Conservation (phyloP, 176 grass and related monocot species). For the Tuctoria greenei region DNA sequence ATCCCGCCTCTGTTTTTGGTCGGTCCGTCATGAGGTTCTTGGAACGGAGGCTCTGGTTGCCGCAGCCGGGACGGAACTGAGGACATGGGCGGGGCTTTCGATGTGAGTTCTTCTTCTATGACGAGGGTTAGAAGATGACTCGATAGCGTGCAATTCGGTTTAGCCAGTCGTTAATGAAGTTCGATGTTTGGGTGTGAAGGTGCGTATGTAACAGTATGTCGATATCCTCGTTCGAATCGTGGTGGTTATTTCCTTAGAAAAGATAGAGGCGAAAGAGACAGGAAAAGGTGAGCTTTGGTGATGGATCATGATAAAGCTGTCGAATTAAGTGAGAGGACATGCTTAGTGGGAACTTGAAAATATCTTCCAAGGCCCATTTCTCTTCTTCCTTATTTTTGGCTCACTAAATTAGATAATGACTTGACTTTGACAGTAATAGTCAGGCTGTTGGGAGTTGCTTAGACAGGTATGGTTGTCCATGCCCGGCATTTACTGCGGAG, state of each 20-base stretch:
- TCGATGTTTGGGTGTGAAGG: not conserved
- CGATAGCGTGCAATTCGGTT: not conserved
- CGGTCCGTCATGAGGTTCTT: not conserved
- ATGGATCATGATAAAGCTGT: constrained; percentile 6
- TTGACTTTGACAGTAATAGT: not conserved
- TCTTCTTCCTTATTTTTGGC: not conserved
- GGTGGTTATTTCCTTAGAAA: not conserved
- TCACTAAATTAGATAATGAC: not conserved
- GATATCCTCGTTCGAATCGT: not conserved
- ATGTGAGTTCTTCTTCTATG: not conserved
- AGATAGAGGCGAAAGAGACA: not conserved
- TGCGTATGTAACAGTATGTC: not conserved
- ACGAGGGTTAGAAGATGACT: not conserved
- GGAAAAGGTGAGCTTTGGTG: not conserved
- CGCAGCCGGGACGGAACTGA: not conserved
- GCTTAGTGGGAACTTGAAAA: constrained; percentile 28
- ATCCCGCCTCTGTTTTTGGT: not conserved
- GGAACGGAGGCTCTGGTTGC: not conserved
- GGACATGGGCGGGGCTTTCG: not conserved
- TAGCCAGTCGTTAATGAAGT: not conserved
- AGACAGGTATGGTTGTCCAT: not conserved
- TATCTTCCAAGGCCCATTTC: not conserved
- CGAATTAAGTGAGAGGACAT: not conserved
- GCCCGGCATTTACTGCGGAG: constrained; percentile 3
- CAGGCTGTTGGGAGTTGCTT: not conserved